phyloP scores from a whole-genome alignment of 345 rosid genomes.

The Mangifera indica region DNA sequence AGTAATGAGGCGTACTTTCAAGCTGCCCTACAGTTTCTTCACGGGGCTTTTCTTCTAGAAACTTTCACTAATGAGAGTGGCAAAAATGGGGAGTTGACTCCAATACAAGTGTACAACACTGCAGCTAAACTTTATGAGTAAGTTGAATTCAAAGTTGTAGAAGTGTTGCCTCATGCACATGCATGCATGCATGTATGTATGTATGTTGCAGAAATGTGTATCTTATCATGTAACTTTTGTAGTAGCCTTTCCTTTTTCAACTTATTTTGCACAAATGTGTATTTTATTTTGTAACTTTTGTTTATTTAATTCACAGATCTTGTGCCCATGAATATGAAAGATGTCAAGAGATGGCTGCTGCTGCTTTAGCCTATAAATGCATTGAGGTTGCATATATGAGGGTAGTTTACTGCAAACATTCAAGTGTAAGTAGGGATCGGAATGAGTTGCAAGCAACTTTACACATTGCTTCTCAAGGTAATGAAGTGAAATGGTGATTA shows the following conservation, averaged over 20 bases:
- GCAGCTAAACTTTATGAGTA: conserved; percentile 74
- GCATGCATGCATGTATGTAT: too few species aligned
- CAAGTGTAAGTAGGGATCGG: conserved; percentile 43
- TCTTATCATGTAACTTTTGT: background rate
- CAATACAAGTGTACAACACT: conserved; percentile 46
- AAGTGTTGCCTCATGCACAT: background rate
- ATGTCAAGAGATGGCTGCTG: conserved; percentile 60
- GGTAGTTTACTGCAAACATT: conserved; percentile 49
- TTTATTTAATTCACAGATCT: conserved; percentile 39
- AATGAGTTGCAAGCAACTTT: conserved; percentile 52
- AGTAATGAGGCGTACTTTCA: conserved; percentile 62
- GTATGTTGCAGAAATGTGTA: background rate
- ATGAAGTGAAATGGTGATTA: conserved; percentile 13
- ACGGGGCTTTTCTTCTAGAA: conserved; percentile 65
- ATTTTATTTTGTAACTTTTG: background rate
- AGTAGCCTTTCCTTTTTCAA: background rate
- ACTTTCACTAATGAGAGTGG: conserved; percentile 41
- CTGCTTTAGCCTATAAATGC: conserved; percentile 87
- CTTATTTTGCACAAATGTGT: background rate
- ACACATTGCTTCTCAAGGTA: conserved; percentile 60
- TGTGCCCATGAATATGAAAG: conserved; percentile 72
- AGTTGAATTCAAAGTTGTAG: conserved; percentile 28
- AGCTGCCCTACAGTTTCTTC: conserved; percentile 75
- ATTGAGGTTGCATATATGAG: conserved; percentile 76
- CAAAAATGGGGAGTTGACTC: conserved; percentile 42